Percentiles rank a stretch among this genome's conserved stretches.
Conservation (phyloP, 305 asterid genomes). For the Plantago rigida region DNA sequence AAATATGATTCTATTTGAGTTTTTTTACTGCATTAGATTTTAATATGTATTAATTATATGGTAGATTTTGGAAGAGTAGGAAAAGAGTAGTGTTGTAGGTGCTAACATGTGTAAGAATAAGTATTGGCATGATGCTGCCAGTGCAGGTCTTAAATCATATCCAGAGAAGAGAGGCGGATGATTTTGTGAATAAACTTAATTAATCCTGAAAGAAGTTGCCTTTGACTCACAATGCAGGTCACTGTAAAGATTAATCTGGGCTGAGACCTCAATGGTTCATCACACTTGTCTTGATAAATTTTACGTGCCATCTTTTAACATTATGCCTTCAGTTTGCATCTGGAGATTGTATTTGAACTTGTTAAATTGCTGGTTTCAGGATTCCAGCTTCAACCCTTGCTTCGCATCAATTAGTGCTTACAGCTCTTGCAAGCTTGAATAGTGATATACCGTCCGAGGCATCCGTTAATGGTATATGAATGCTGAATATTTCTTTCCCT, state of each 20-base stretch:
- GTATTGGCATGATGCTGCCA: not conserved
- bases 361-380: conserved; percentile 51
- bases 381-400: conserved; percentile 82
- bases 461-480: conserved; percentile 73
- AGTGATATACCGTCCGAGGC: conserved; percentile 80
- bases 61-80: not conserved
- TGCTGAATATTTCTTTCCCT: conserved; percentile 25
- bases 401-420: conserved; percentile 79
- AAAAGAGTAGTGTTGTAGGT: not conserved
- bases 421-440: conserved; percentile 87
- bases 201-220: not conserved
- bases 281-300: not conserved
- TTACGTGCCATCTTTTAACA: conserved; percentile 20
- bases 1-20: not conserved
- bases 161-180: not conserved
- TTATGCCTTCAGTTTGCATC: conserved; percentile 22
- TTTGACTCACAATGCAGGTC: not conserved
- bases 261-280: not conserved
- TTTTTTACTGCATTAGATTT: not conserved
- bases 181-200: not conserved
- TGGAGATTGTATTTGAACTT: conserved; percentile 25
- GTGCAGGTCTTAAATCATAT: not conserved
- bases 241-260: not conserved
- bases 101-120: not conserved
- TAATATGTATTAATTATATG: not conserved